Conservation (phyloP, 805 yeast genomes). For the Danielia oregonensis region DNA sequence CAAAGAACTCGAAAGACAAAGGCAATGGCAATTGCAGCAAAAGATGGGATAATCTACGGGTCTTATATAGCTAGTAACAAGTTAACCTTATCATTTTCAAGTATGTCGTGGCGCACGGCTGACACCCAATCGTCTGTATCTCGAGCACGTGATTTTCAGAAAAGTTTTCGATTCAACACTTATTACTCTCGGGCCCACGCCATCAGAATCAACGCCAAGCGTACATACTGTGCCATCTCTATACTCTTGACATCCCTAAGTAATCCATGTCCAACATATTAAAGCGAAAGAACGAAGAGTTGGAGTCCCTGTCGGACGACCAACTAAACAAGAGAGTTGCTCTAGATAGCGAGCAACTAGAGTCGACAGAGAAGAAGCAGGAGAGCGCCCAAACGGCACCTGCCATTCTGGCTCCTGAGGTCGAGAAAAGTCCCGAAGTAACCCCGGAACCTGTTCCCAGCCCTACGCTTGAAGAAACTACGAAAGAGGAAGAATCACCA, state of each 20-base stretch:
- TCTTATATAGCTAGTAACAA: background rate
- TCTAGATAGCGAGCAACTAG: constrained; percentile 57
- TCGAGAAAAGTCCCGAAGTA: background rate
- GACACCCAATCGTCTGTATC: too few relatives aligned
- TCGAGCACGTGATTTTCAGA: too few relatives aligned
- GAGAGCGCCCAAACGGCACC: constrained; percentile 44
- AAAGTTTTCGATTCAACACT: constrained; percentile 1
- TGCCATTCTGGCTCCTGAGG: constrained; percentile 17
- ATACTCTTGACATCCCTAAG: too few relatives aligned
- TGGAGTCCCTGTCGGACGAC: constrained; percentile 37
- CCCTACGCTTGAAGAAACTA: background rate
- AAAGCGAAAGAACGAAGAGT: constrained; percentile 69
- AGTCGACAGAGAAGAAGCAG: constrained; percentile 37
- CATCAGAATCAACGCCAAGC: background rate
- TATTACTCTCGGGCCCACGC: background rate
- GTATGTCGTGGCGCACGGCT: too few relatives aligned
- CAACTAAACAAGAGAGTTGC: constrained; percentile 66
- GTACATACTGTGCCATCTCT: too few relatives aligned
- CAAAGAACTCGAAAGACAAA: constrained; percentile 29
- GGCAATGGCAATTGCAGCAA: constrained; percentile 18
- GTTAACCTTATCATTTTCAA: background rate
- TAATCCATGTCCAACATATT: constrained; percentile 39
- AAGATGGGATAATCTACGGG: constrained; percentile 2
- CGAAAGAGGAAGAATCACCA: background rate
- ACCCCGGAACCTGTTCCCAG: background rate